Conservation (phyloP, 176 grass and related monocot genomes). For the Musa schizocarpa region DNA sequence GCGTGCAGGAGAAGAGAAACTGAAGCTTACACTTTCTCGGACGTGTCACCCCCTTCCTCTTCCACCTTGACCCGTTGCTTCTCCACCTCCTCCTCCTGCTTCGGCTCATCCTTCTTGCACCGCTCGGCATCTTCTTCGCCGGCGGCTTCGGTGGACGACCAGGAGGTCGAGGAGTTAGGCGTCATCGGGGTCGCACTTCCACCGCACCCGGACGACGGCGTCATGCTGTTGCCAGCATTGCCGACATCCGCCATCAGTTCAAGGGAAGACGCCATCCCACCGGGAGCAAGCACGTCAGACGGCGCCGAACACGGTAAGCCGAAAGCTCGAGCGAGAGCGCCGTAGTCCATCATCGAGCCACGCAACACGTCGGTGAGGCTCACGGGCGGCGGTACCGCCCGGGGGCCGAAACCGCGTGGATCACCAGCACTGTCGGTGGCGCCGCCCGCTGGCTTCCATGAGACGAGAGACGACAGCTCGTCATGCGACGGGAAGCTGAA, state of each 20-base stretch:
- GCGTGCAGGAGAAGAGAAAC: not conserved
- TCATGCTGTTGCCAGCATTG: not conserved
- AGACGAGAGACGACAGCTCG: slow-evolving; percentile 61
- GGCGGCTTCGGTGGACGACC: slow-evolving; percentile 57
- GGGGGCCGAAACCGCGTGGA: not conserved
- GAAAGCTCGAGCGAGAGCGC: not conserved
- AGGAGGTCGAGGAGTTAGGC: slow-evolving; percentile 77
- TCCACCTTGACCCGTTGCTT: slow-evolving; percentile 26
- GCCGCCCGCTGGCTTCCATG: slow-evolving; percentile 20
- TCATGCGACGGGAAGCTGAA: slow-evolving; percentile 47
- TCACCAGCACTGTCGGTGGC: slow-evolving; percentile 4
- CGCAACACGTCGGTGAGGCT: not conserved
- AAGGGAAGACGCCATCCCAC: not conserved
- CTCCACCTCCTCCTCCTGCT: slow-evolving; percentile 43
- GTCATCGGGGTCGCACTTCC: slow-evolving; percentile 29
- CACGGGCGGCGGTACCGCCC: not conserved
- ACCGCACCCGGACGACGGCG: not conserved
- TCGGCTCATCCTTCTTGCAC: slow-evolving; percentile 27
- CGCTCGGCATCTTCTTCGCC: slow-evolving; percentile 37
- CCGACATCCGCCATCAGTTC: not conserved
- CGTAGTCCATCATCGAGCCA: not conserved
- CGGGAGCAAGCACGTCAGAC: not conserved
- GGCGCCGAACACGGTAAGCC: not conserved
- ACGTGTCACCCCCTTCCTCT: slow-evolving; percentile 35
- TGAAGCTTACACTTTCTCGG: slow-evolving; percentile 65